Percentiles rank a stretch among this genome's conserved stretches.
Conservation (phyloP, 768 basidiomycete genomes). For the Naganishia vaughanmartiniae region DNA sequence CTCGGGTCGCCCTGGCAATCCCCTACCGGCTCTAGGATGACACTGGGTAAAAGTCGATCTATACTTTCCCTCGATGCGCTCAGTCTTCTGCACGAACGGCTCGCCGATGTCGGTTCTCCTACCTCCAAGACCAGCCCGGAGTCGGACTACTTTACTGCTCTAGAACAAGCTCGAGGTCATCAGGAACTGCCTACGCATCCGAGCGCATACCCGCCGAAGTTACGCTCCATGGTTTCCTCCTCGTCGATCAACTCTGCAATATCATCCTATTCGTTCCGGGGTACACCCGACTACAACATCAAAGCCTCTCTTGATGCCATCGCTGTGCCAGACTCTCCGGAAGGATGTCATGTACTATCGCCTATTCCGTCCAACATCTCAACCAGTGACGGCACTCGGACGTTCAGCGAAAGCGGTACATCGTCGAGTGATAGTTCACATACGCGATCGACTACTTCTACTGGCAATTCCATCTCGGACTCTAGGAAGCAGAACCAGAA, state of each 20-base stretch:
- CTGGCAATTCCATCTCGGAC: neutral
- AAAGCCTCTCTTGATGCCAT: too few species aligned
- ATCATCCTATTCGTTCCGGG: neutral
- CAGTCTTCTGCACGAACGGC: neutral
- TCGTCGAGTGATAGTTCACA: slow-evolving; percentile 13
- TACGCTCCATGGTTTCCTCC: neutral
- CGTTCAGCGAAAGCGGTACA: slow-evolving; percentile 13
- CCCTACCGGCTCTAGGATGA: slow-evolving; percentile 12
- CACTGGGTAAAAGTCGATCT: slow-evolving; percentile 5
- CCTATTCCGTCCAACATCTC: slow-evolving; percentile 11
- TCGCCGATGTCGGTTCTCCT: neutral
- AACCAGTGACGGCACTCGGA: slow-evolving; percentile 13
- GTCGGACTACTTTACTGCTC: neutral
- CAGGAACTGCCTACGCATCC: neutral
- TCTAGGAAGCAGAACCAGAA: neutral
- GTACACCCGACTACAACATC: neutral
- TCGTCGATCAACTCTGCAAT: slow-evolving; percentile 1
- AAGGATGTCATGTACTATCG: neutral
- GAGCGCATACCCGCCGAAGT: neutral
- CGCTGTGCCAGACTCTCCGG: neutral
- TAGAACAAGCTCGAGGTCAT: neutral
- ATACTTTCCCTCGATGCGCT: slow-evolving; percentile 7
- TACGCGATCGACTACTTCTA: neutral
- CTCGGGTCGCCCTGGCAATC: slow-evolving; percentile 17
- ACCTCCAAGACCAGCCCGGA: neutral